phyloP scores from a whole-genome alignment of 768 basidiomycete genomes.

The Paxillus involutus region DNA sequence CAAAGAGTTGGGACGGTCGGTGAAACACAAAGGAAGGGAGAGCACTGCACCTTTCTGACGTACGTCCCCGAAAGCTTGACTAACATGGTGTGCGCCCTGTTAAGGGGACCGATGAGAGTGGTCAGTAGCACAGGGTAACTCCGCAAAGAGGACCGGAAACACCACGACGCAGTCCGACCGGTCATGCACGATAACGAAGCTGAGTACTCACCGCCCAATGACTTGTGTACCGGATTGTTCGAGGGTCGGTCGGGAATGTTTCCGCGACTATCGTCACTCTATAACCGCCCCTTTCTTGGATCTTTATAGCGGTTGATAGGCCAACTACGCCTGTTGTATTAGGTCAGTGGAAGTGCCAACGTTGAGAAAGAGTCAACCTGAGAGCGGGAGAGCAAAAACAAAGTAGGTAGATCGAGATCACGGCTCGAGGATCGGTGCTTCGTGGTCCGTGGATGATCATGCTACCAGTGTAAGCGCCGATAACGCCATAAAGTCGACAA shows the following conservation, averaged over 20 bases:
- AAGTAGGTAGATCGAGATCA: background rate
- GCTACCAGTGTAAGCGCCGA: too few relatives aligned
- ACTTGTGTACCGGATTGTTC: conserved; percentile 75
- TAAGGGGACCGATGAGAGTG: background rate
- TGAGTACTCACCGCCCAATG: conserved; percentile 69
- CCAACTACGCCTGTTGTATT: conserved; percentile 65
- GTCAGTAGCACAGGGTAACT: background rate
- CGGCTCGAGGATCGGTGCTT: background rate
- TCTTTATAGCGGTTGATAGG: conserved; percentile 68
- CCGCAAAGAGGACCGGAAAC: background rate
- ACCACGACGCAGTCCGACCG: background rate
- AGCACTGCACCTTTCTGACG: conserved; percentile 52
- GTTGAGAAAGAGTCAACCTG: background rate
- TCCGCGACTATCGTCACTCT: conserved; percentile 72
- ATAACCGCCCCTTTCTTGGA: conserved; percentile 64
- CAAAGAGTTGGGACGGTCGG: background rate
- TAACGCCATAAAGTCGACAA: background rate
- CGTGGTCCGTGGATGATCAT: too few relatives aligned
- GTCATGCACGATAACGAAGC: background rate
- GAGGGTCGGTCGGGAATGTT: conserved; percentile 68
- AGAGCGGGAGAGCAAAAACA: background rate
- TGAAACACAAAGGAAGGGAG: background rate
- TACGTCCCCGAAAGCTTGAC: conserved; percentile 48
- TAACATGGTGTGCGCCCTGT: conserved; percentile 82
- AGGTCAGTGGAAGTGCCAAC: conserved; percentile 30